Evolutionary conservation across 2,329 filamentous ascomycete species (phyloP).

Genomic region (Sordariomycetes sp.): DNA sequence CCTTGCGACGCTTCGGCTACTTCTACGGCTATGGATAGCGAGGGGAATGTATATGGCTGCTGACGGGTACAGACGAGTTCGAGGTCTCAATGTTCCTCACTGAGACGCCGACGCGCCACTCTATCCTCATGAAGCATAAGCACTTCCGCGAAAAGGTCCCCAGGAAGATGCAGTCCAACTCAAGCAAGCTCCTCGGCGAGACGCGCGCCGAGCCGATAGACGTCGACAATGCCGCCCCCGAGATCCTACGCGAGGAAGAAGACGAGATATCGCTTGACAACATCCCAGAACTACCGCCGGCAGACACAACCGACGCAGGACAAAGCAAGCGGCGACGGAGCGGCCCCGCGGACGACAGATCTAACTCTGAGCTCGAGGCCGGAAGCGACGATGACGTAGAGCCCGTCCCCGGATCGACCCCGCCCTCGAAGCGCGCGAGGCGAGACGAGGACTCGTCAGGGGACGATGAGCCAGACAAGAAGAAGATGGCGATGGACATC

Average conservation of each 20-base stretch:
- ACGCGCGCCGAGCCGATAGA: conserved; percentile 39
- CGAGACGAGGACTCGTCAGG: conserved; percentile 16
- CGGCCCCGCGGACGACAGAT: conserved; percentile 7
- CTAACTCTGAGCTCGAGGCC: conserved; percentile 9
- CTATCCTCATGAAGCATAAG: conserved; percentile 77
- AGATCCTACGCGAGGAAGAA: conserved; percentile 40
- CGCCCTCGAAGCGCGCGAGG: conserved; percentile 3
- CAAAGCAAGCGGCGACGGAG: conserved; percentile 11
- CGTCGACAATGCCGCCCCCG: conserved; percentile 27
- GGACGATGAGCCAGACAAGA: conserved; percentile 61
- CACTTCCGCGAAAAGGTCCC: conserved; percentile 48
- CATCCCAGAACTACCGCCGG: conserved; percentile 33
- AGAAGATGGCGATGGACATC: conserved; percentile 77
- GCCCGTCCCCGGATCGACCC: conserved; percentile 19
- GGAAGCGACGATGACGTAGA: conserved; percentile 20
- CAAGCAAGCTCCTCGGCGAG: conserved; percentile 44
- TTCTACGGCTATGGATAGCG: not conserved
- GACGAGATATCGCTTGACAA: conserved; percentile 39
- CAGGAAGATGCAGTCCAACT: conserved; percentile 44
- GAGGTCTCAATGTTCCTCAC: conserved; percentile 91
- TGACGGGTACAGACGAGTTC: conserved; percentile 59
- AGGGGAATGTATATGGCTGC: no score
- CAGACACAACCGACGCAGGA: conserved; percentile 9
- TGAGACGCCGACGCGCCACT: conserved; percentile 73
- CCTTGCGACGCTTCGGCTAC: not conserved